Percentiles rank a stretch among this genome's conserved stretches.
phyloP scores from a whole-genome alignment of 495 filamentous ascomycete species.

The Neurospora sp. region DNA sequence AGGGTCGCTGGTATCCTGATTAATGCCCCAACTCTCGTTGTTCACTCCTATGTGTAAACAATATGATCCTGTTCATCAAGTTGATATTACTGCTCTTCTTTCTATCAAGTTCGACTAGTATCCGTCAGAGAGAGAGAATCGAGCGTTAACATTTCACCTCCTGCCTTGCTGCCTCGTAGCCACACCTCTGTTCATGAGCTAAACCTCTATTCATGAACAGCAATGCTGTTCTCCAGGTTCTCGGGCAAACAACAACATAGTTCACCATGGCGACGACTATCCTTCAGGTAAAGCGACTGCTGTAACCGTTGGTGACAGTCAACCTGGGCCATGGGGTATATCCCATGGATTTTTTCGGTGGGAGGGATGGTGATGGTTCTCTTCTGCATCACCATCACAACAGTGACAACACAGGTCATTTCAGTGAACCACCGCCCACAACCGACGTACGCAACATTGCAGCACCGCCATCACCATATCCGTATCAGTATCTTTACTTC shows the following conservation, averaged over 20 bases:
- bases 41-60: neutral
- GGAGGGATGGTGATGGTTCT: neutral
- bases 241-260: neutral
- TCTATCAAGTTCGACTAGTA: neutral
- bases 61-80: neutral
- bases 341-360: neutral
- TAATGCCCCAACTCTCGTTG: too few species aligned
- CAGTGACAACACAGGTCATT: neutral
- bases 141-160: neutral
- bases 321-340: neutral
- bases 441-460: neutral
- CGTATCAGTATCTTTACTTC: too few species aligned
- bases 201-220: neutral
- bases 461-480: neutral
- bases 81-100: neutral
- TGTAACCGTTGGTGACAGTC: neutral
- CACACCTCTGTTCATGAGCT: neutral
- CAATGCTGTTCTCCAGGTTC: neutral
- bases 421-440: neutral
- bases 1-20: neutral
- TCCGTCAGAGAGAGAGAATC: neutral
- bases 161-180: neutral
- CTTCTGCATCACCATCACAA: neutral
- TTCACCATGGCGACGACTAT: neutral
- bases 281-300: neutral